phyloP scores from a whole-genome alignment of 2,329 filamentous ascomycete genomes.

The Alternaria dauci region DNA sequence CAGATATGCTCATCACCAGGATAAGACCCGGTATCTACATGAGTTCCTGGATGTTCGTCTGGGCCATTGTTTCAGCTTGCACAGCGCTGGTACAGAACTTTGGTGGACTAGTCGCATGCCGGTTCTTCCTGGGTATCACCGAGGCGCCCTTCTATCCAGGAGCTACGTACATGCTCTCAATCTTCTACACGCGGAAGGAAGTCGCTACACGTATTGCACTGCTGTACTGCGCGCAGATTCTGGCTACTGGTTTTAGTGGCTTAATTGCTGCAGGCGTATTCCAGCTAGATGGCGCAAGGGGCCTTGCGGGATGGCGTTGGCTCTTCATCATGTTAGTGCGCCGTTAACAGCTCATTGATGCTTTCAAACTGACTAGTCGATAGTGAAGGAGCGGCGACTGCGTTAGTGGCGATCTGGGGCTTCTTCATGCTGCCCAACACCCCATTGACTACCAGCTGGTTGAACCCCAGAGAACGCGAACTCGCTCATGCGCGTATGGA shows the following conservation, averaged over 20 bases:
- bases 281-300: constrained; percentile 37
- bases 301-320: constrained; percentile 52
- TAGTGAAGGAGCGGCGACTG: constrained; percentile 40
- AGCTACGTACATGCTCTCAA: constrained; percentile 68
- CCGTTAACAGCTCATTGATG: neutral
- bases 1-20: constrained; percentile 52
- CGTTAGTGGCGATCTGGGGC: constrained; percentile 38
- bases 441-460: constrained; percentile 55
- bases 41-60: constrained; percentile 46
- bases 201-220: constrained; percentile 49
- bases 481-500: constrained; percentile 48
- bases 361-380: constrained; percentile 4
- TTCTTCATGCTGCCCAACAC: constrained; percentile 42
- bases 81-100: constrained; percentile 47
- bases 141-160: constrained; percentile 64
- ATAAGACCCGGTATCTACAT: constrained; percentile 46
- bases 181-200: constrained; percentile 70
- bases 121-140: constrained; percentile 44
- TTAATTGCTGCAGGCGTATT: constrained; percentile 54
- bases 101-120: constrained; percentile 41
- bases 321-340: constrained; percentile 50
- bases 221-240: constrained; percentile 52
- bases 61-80: constrained; percentile 48
- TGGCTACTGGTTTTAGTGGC: constrained; percentile 56
- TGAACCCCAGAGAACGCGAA: constrained; percentile 57